Evolutionary conservation across 768 basidiomycete genomes (phyloP).

Genomic region (Coprinopsis strossmayeri): DNA sequence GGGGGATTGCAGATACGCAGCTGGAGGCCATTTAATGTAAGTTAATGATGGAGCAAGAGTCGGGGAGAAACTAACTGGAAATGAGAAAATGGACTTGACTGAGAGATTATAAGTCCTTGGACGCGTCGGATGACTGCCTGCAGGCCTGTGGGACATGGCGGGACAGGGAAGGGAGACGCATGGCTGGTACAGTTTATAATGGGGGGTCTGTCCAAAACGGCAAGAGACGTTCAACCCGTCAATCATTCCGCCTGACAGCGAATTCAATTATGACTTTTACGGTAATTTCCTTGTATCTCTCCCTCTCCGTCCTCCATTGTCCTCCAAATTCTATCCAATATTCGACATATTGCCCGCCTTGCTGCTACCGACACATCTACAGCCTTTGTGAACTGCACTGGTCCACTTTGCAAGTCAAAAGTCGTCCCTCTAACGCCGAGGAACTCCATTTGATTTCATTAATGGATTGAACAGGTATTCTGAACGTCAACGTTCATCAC

Average conservation of each 20-base stretch:
- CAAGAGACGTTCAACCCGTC: background rate
- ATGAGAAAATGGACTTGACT: constrained; percentile 26
- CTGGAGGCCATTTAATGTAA: constrained; percentile 17
- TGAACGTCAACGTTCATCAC: too few relatives aligned
- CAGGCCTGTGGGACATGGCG: constrained; percentile 1
- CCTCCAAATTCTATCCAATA: too few relatives aligned
- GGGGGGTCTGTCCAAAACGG: background rate
- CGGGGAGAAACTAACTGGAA: constrained; percentile 26
- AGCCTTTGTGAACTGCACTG: too few relatives aligned
- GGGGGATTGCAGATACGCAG: constrained; percentile 63
- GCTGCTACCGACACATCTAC: too few relatives aligned
- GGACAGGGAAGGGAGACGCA: background rate
- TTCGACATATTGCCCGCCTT: too few relatives aligned
- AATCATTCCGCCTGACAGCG: background rate
- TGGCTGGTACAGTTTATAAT: background rate
- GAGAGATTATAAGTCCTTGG: constrained; percentile 22
- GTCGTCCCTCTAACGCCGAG: too few relatives aligned
- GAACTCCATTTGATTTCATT: too few relatives aligned
- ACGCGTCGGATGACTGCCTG: constrained; percentile 12
- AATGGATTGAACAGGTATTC: too few relatives aligned
- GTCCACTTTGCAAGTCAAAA: too few relatives aligned
- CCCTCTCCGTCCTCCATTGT: too few relatives aligned
- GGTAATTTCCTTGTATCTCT: too few relatives aligned
- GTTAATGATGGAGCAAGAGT: background rate
- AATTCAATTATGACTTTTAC: background rate